Conservation (phyloP, 2,329 filamentous ascomycete genomes). For the Fusarium drepaniforme region DNA sequence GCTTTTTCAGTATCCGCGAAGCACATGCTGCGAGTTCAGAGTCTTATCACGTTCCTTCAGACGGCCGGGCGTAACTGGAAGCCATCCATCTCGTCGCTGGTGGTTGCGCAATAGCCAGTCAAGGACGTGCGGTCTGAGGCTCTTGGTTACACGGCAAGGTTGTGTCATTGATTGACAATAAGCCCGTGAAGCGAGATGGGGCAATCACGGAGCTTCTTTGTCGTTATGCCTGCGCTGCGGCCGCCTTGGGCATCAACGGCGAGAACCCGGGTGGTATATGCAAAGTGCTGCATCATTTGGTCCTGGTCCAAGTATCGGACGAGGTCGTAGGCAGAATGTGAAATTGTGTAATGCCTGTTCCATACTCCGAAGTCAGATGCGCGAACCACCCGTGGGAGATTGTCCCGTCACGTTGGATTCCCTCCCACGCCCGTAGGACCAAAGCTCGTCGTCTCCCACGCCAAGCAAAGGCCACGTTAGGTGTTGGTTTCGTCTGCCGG, state of each 20-base stretch:
- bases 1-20: not conserved
- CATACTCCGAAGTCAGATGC: not conserved
- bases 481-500: slow-evolving; percentile 13
- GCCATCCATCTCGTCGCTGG: slow-evolving; percentile 1
- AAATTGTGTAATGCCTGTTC: not conserved
- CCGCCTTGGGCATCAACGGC: slow-evolving; percentile 4
- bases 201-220: slow-evolving; percentile 3
- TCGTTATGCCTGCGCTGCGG: slow-evolving; percentile 5
- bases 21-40: slow-evolving; percentile 3
- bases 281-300: not conserved
- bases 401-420: slow-evolving; percentile 5
- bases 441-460: slow-evolving; percentile 1
- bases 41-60: slow-evolving; percentile 21
- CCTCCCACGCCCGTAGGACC: slow-evolving; percentile 10
- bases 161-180: not conserved
- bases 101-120: slow-evolving; percentile 8
- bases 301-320: not conserved
- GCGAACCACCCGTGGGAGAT: not conserved
- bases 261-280: not conserved
- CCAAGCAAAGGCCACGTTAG: slow-evolving; percentile 8
- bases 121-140: not conserved
- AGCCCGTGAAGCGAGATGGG: not conserved
- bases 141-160: not conserved
- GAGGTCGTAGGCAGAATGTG: not conserved
- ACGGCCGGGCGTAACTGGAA: not conserved